A percentile compares a stretch with the other conserved stretches of the same genome.
These are phyloP conservation scores for Ilyonectria robusta DNA, from an alignment of 2,329 filamentous ascomycete genomes.

Conservation along the genomic window DNA sequence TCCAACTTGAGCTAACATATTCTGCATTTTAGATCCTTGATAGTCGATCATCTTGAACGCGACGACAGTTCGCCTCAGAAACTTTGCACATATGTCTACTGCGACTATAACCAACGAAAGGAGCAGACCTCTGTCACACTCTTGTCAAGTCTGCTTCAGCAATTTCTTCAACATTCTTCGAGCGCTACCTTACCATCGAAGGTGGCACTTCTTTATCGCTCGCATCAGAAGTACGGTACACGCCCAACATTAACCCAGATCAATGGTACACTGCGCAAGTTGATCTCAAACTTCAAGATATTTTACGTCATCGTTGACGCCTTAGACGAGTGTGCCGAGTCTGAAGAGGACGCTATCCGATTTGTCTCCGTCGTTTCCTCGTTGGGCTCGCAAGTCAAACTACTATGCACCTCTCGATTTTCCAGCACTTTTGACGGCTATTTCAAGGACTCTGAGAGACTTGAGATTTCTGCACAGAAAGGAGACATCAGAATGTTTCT, in stretches of 20 bases:
- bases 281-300: background rate
- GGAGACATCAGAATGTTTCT: slow-evolving; percentile 3
- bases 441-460: background rate
- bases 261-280: background rate
- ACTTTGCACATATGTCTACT: background rate
- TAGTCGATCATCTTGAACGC: slow-evolving; percentile 1
- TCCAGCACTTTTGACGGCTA: slow-evolving; percentile 3
- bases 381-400: background rate
- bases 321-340: no score
- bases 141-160: slow-evolving; percentile 3
- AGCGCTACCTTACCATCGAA: background rate
- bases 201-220: background rate
- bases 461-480: slow-evolving; percentile 1
- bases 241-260: slow-evolving; percentile 1
- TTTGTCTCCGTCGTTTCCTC: background rate
- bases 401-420: slow-evolving; percentile 1
- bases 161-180: background rate
- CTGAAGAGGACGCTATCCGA: no score
- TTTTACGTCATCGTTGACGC: no score
- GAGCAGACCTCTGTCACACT: background rate
- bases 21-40: background rate
- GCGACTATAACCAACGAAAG: slow-evolving; percentile 3
- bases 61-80: background rate
- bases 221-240: background rate
- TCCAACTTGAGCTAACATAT: no score